A percentile compares a stretch with the other conserved stretches of the same genome.
These are phyloP conservation scores for Lepiota venenata DNA, from an alignment of 768 basidiomycete genomes.

Conservation along the genomic window DNA sequence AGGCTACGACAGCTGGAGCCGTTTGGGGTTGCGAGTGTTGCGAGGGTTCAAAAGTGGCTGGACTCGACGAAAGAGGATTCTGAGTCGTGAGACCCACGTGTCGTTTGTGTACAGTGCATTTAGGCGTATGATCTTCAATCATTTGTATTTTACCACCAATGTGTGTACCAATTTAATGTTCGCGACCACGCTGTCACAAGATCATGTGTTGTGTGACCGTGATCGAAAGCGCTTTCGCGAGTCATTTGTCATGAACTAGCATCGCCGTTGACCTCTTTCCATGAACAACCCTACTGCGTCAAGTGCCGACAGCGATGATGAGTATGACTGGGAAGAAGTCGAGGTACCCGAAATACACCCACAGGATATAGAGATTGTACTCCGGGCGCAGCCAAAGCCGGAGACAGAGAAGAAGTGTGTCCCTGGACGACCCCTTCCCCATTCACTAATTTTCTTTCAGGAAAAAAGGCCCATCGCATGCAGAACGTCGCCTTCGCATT, in stretches of 20 bases:
- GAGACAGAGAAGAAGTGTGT: conserved; percentile 43
- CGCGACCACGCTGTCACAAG: too few relatives aligned
- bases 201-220: too few relatives aligned
- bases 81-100: background rate
- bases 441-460: conserved; percentile 20
- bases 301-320: conserved; percentile 54
- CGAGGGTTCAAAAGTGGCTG: background rate
- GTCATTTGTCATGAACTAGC: conserved; percentile 10
- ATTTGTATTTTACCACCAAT: too few relatives aligned
- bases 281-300: conserved; percentile 7
- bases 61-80: background rate
- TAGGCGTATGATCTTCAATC: too few relatives aligned
- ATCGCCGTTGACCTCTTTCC: background rate
- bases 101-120: too few relatives aligned
- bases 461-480: conserved; percentile 52
- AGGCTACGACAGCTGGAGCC: conserved; percentile 2
- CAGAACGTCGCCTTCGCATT: conserved; percentile 72
- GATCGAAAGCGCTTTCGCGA: background rate
- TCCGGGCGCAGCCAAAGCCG: conserved; percentile 39
- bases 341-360: conserved; percentile 46
- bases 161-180: too few relatives aligned
- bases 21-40: conserved; percentile 4
- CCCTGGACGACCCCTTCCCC: conserved; percentile 3
- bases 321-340: conserved; percentile 82
- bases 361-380: conserved; percentile 65